These are phyloP conservation scores for Paxillus involutus DNA, from an alignment of 768 basidiomycete genomes.

Conservation along the genomic window DNA sequence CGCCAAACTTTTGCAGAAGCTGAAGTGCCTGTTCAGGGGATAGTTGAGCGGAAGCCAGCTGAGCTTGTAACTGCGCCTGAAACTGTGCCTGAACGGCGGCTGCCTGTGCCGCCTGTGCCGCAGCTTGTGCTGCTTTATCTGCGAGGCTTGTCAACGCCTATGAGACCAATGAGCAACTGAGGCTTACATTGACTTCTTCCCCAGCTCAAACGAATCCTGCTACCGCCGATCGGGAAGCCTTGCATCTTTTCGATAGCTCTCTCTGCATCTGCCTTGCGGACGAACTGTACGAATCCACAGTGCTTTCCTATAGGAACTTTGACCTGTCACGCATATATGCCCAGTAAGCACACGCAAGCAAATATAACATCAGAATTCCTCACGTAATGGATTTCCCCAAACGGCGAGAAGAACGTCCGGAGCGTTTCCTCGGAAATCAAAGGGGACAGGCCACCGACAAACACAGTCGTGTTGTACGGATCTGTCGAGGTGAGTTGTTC, in stretches of 20 bases:
- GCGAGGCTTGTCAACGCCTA: constrained; percentile 7
- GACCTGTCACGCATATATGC: constrained; percentile 49
- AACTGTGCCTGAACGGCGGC: constrained; percentile 59
- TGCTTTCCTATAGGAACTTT: constrained; percentile 97
- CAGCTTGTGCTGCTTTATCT: constrained; percentile 92
- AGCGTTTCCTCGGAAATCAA: constrained; percentile 90
- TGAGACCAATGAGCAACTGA: not conserved
- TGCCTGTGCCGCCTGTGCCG: constrained; percentile 79
- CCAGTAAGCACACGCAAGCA: constrained; percentile 2
- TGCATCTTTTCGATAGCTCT: constrained; percentile 96
- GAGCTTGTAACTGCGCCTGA: constrained; percentile 37
- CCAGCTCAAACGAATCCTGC: constrained; percentile 89
- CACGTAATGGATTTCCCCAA: constrained; percentile 91
- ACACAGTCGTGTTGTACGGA: constrained; percentile 96
- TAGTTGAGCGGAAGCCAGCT: constrained; percentile 23
- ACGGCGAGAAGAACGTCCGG: constrained; percentile 88
- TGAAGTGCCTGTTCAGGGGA: constrained; percentile 61
- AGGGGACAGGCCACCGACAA: constrained; percentile 88
- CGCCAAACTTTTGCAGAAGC: constrained; percentile 56
- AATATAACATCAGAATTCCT: constrained; percentile 26
- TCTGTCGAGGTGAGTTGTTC: constrained; percentile 86
- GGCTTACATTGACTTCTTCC: constrained; percentile 83
- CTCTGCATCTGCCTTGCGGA: constrained; percentile 89
- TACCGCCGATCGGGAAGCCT: constrained; percentile 92
- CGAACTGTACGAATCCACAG: constrained; percentile 95